Conservation (phyloP, 106 monocot genomes). For the Acanthochlamys bracteata region DNA sequence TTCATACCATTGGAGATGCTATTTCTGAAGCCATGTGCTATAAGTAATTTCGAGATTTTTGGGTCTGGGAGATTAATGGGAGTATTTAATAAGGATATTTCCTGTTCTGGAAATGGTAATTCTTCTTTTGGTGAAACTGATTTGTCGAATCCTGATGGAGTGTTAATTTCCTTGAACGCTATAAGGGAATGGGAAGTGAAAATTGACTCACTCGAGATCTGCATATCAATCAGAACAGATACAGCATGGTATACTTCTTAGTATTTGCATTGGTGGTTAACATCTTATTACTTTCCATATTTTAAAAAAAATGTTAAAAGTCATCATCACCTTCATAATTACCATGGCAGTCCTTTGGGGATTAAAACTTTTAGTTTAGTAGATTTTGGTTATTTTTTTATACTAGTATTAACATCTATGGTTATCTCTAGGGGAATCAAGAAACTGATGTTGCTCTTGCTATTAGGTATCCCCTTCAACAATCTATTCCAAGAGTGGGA, state of each 20-base stretch:
- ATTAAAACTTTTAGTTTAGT: too few species aligned
- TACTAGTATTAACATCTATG: too few species aligned
- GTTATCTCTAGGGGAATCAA: too few species aligned
- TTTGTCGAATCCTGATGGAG: background rate
- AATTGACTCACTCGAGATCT: background rate
- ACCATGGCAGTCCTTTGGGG: too few species aligned
- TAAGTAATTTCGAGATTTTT: background rate
- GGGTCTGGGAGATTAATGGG: background rate
- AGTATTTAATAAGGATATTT: background rate
- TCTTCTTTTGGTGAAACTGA: background rate
- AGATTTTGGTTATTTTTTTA: too few species aligned
- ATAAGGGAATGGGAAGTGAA: background rate
- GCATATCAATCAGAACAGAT: background rate
- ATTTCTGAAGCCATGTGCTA: background rate
- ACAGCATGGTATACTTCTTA: background rate
- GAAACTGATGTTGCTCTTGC: too few species aligned
- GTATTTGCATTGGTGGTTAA: too few species aligned
- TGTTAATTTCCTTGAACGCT: background rate
- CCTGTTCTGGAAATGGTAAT: background rate
- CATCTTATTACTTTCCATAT: too few species aligned
- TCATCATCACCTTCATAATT: too few species aligned
- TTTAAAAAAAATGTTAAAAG: too few species aligned
- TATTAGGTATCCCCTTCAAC: too few species aligned
- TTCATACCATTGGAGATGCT: background rate
- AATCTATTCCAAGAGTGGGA: too few species aligned